Evolutionary conservation across 2,329 filamentous ascomycete species (phyloP).

Genomic region (Diaporthe longicolla): DNA sequence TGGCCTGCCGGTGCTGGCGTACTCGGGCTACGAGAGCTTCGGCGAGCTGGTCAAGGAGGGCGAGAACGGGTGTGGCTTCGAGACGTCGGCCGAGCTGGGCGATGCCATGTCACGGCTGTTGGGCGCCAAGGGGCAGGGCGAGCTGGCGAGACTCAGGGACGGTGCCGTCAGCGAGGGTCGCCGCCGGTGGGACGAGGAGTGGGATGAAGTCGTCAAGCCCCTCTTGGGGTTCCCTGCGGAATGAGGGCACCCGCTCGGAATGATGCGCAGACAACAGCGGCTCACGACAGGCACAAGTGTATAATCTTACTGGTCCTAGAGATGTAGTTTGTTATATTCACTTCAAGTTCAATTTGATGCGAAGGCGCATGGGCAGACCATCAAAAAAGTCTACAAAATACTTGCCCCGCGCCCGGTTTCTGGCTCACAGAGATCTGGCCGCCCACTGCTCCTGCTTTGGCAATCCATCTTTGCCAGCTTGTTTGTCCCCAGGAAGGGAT

Average conservation of each 20-base stretch:
- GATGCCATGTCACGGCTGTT: constrained; percentile 77
- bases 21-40: constrained; percentile 89
- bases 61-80: constrained; percentile 88
- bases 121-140: constrained; percentile 58
- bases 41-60: constrained; percentile 90
- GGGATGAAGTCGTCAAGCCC: constrained; percentile 85
- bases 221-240: constrained; percentile 68
- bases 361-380: background rate
- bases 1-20: constrained; percentile 90
- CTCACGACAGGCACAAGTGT: background rate
- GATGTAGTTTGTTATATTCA: background rate
- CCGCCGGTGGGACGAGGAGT: constrained; percentile 91
- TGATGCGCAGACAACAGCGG: background rate
- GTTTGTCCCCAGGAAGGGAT: constrained; percentile 8
- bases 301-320: background rate
- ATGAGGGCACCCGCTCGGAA: constrained; percentile 43
- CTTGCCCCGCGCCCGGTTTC: background rate
- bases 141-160: constrained; percentile 73
- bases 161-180: constrained; percentile 83
- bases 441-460: background rate
- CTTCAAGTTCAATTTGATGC: constrained; percentile 10
- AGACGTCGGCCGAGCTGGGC: constrained; percentile 76
- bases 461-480: background rate
- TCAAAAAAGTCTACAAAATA: constrained; percentile 6
- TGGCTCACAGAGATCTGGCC: background rate